Conservation (phyloP, 2,329 filamentous ascomycete species). For the Emergomyces africanus region DNA sequence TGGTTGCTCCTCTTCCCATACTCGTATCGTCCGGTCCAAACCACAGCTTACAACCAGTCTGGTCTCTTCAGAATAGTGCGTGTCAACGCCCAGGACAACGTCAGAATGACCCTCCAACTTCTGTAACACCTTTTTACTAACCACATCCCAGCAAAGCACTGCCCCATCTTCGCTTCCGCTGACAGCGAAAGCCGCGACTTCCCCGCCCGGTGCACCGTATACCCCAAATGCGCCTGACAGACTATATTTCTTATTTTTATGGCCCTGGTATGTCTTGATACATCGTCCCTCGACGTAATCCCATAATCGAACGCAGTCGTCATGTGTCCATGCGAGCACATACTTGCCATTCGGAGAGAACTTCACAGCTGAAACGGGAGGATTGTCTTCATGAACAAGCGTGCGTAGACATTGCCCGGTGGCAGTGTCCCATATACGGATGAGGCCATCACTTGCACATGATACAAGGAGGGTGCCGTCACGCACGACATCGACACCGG, state of each 20-base stretch:
- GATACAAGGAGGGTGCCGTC: conserved; percentile 89
- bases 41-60: conserved; percentile 48
- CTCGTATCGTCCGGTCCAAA: conserved; percentile 46
- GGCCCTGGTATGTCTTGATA: conserved; percentile 95
- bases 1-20: conserved; percentile 41
- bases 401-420: conserved; percentile 93
- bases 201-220: conserved; percentile 33
- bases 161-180: conserved; percentile 75
- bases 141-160: conserved; percentile 82
- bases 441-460: conserved; percentile 81
- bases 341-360: conserved; percentile 93
- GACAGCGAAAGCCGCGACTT: conserved; percentile 50
- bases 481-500: conserved; percentile 80
- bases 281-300: conserved; percentile 85
- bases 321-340: conserved; percentile 81
- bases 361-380: conserved; percentile 73
- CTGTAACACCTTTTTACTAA: conserved; percentile 71
- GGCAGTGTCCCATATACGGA: conserved; percentile 89
- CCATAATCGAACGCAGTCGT: conserved; percentile 84
- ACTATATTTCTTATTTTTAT: conserved; percentile 71
- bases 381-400: conserved; percentile 91
- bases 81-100: conserved; percentile 47
- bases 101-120: conserved; percentile 44
- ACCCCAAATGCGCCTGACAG: conserved; percentile 74
- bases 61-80: conserved; percentile 38